Conservation (phyloP, 2,329 filamentous ascomycete genomes). For the Leptoxyphium fumago region DNA sequence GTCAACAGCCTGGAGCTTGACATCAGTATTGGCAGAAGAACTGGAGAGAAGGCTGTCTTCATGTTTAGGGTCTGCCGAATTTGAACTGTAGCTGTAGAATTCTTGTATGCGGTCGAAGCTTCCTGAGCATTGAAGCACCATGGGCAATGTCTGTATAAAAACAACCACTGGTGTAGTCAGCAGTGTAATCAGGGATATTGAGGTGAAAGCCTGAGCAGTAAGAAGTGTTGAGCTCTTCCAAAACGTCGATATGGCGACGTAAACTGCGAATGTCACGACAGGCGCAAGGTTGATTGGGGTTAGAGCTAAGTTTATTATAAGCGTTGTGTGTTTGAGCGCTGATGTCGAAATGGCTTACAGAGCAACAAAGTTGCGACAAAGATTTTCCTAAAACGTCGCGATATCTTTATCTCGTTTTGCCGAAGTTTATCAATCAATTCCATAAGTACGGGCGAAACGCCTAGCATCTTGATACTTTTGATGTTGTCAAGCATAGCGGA, state of each 20-base stretch:
- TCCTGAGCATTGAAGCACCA: constrained; percentile 30
- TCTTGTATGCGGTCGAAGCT: constrained; percentile 33
- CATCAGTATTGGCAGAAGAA: background rate
- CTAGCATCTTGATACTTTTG: constrained; percentile 2
- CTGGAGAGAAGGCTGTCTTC: background rate
- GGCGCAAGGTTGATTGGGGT: constrained; percentile 28
- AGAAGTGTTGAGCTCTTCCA: constrained; percentile 21
- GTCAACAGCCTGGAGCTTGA: constrained; percentile 9
- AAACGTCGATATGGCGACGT: constrained; percentile 25
- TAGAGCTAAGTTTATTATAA: constrained; percentile 18
- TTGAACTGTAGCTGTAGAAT: constrained; percentile 25
- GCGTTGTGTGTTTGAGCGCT: constrained; percentile 11
- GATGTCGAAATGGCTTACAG: background rate
- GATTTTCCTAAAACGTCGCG: constrained; percentile 21
- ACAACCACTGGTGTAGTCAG: constrained; percentile 31
- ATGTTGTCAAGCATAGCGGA: constrained; percentile 3
- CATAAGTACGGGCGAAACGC: constrained; percentile 12
- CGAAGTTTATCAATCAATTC: constrained; percentile 18
- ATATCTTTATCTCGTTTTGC: constrained; percentile 21
- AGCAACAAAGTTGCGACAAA: constrained; percentile 11
- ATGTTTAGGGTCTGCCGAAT: background rate
- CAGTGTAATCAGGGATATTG: constrained; percentile 32
- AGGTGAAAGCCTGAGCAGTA: constrained; percentile 30
- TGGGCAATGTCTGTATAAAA: constrained; percentile 31
- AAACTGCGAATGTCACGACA: constrained; percentile 32